phyloP scores from a whole-genome alignment of 163 green algal genomes.

The Scenedesmus sp. region DNA sequence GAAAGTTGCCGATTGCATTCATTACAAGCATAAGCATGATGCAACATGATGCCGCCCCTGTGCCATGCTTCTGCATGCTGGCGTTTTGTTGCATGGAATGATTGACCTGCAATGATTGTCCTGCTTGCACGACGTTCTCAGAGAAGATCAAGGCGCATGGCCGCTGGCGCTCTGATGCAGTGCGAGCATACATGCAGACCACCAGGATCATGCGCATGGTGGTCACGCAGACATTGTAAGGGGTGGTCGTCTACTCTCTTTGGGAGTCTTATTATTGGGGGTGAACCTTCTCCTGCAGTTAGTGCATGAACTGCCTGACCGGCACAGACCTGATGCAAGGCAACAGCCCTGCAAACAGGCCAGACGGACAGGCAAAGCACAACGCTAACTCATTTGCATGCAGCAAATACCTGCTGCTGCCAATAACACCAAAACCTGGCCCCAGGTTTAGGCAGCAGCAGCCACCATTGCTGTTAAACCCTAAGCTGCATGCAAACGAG shows the following conservation, averaged over 20 bases:
- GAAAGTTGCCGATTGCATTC: too few species aligned
- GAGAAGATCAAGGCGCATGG: slow-evolving; percentile 14
- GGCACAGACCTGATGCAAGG: too few species aligned
- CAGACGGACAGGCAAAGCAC: too few species aligned
- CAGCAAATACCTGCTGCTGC: background rate
- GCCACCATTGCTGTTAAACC: background rate
- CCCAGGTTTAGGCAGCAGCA: background rate
- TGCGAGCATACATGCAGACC: slow-evolving; percentile 11
- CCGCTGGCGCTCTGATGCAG: background rate
- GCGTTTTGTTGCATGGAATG: too few species aligned
- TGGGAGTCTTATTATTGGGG: background rate
- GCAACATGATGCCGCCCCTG: too few species aligned
- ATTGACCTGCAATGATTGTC: too few species aligned
- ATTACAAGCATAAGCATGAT: too few species aligned
- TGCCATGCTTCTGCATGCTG: too few species aligned
- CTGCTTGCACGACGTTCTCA: too few species aligned
- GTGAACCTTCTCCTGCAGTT: background rate
- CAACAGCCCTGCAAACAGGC: too few species aligned
- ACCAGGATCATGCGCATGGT: background rate
- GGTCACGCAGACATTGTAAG: background rate
- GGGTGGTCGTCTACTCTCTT: background rate
- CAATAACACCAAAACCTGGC: background rate
- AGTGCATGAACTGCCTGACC: background rate
- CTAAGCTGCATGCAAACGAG: too few species aligned
- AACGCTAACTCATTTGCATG: too few species aligned